Conservation (phyloP, 73 alveolate genomes). For the Paramecium primaurelia region DNA sequence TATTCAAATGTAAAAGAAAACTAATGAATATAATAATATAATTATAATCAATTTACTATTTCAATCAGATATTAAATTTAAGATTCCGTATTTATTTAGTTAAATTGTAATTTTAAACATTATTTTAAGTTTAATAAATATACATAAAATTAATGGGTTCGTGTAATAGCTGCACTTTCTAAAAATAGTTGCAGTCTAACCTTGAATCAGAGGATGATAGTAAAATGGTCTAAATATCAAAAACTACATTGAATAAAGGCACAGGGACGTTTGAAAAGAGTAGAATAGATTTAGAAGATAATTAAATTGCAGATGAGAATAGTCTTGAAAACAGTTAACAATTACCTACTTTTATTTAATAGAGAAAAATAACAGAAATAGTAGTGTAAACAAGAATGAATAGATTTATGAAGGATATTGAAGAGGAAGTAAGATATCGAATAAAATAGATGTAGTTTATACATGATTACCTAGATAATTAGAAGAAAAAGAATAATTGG, state of each 20-base stretch:
- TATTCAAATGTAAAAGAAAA: no score
- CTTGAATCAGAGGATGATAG: background rate
- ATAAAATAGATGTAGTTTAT: background rate
- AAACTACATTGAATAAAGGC: background rate
- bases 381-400: background rate
- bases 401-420: constrained; percentile 4
- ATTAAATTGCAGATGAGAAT: background rate
- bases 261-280: background rate
- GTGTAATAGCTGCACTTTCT: background rate
- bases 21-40: background rate
- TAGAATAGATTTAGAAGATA: background rate
- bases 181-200: background rate
- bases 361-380: background rate
- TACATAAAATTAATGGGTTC: background rate
- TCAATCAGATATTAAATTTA: background rate
- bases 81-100: background rate
- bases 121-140: background rate
- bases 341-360: background rate
- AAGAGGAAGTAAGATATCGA: constrained; percentile 14
- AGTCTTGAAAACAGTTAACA: background rate
- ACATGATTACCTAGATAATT: background rate
- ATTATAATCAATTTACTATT: background rate
- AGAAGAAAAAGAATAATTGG: background rate
- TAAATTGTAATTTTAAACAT: background rate
- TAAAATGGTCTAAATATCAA: background rate